Base-by-base conservation (phyloP, 179 eudicot species). In the Nepenthes alata region DNA sequence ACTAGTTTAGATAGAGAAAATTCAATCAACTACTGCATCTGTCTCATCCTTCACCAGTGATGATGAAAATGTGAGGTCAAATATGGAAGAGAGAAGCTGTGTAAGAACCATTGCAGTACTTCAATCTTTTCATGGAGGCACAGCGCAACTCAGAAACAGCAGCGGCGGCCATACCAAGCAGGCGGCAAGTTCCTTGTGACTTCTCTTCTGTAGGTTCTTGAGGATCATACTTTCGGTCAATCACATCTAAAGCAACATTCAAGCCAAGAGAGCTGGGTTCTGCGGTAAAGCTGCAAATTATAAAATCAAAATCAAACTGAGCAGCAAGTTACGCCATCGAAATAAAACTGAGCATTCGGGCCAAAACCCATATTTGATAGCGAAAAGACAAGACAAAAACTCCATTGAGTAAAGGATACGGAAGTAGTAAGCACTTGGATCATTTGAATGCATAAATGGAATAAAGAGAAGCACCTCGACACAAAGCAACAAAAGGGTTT, bases 251-350 rank as follows among this genome's bases (percentile, higher is more conserved):
- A 58, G 81, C 83, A 72, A 72, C 79, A 72, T 91, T 91, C 75
- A 91, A 71, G 66, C 96, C 89, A 47, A 62, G 68, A 25, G 98
- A 78, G 58, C 66, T 71, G 8, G 85, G 72, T 50, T 88, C 83
- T 0, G 91, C 84, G 45, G 62, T 66, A 76, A 91, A 88, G 73
- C 97, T 91, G 95, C 84, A 77, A 55, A 47, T 45, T 53, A 14
- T 7, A 50, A 50, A 15, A 51, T 2, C 5, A 39, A 5, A 49
- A 34, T 36, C 49, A 34, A 14, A 59, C 37, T 11, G 36, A 55
- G 0, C 2, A 16, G 16, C 54, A 11, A 1, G 54, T 51, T 11
- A 25, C 6, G 1, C 3, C 9, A 5, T 8, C n/a, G 11, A 13
- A 4, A 51, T 4, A 11, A 3, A 12, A 3, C 5, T 4, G 5